Percentiles rank a stretch among this genome's conserved stretches.
phyloP scores from a whole-genome alignment of 495 filamentous ascomycete species.

The Pyrenula massariospora region DNA sequence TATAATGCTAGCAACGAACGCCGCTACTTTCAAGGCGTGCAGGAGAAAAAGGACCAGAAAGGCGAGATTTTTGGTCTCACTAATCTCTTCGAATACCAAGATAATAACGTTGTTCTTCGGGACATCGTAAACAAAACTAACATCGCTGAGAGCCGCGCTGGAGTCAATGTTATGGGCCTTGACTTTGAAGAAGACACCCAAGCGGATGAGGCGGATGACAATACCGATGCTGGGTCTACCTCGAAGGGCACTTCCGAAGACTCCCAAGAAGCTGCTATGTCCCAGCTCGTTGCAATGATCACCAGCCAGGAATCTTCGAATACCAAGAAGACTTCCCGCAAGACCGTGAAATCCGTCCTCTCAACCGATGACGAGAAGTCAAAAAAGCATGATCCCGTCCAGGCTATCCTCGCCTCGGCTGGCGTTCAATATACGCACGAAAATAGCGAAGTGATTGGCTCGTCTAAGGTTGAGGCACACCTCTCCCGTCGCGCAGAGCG shows the following conservation, averaged over 20 bases:
- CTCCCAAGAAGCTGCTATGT: conserved; percentile 56
- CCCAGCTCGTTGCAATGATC: conserved; percentile 62
- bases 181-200: conserved; percentile 44
- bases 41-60: conserved; percentile 66
- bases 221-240: conserved; percentile 13
- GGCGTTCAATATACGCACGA: conserved; percentile 95
- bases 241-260: conserved; percentile 17
- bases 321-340: conserved; percentile 11
- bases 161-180: conserved; percentile 65
- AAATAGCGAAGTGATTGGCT: conserved; percentile 91
- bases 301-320: conserved; percentile 34
- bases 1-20: conserved; percentile 89
- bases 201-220: conserved; percentile 35
- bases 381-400: conserved; percentile 61
- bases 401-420: conserved; percentile 77
- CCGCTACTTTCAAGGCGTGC: conserved; percentile 90
- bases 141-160: conserved; percentile 81
- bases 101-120: conserved; percentile 66
- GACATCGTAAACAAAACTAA: conserved; percentile 98
- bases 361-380: conserved; percentile 10
- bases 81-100: conserved; percentile 79
- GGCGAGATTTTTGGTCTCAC: conserved; percentile 89
- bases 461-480: conserved; percentile 69
- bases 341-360: conserved; percentile 3
- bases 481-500: conserved; percentile 66